A percentile compares a stretch with the other conserved stretches of the same genome.
These are phyloP conservation scores for Dactylellina cionopaga DNA, from an alignment of 2,329 filamentous ascomycete species.

Conservation along the genomic window DNA sequence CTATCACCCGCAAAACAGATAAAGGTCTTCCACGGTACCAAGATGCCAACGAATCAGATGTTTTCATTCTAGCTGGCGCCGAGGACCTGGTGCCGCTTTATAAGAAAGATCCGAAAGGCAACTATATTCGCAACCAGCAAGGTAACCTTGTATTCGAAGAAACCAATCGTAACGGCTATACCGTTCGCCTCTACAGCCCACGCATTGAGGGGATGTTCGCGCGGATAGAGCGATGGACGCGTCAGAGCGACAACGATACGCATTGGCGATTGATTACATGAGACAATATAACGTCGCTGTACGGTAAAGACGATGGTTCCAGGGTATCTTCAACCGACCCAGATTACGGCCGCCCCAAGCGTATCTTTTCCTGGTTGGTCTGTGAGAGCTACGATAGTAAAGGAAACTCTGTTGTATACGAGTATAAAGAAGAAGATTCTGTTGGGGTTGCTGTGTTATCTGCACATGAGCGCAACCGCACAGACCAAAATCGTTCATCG, in stretches of 20 bases:
- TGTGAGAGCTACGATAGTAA: constrained; percentile 34
- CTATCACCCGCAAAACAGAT: constrained; percentile 55
- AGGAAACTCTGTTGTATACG: constrained; percentile 54
- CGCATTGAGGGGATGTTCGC: constrained; percentile 50
- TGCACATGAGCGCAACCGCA: neutral
- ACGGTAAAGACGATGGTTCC: constrained; percentile 27
- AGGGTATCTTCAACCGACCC: too few relatives aligned
- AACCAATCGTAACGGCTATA: constrained; percentile 21
- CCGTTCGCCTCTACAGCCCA: constrained; percentile 50
- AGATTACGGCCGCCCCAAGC: constrained; percentile 8
- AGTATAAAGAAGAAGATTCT: constrained; percentile 56
- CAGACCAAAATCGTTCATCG: neutral
- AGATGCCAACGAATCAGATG: constrained; percentile 46
- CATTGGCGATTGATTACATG: constrained; percentile 53
- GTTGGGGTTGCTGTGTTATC: neutral
- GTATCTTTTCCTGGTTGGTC: constrained; percentile 56
- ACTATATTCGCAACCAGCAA: neutral
- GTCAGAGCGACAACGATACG: constrained; percentile 8
- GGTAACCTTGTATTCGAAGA: neutral
- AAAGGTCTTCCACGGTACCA: constrained; percentile 54
- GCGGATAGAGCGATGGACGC: constrained; percentile 54
- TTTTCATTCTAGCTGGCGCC: constrained; percentile 53
- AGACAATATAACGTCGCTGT: constrained; percentile 52
- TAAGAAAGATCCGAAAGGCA: neutral
- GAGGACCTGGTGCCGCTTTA: constrained; percentile 56